These are phyloP conservation scores for Gracilariopsis chorda DNA, from an alignment of 23 red algal species.

Conservation along the genomic window DNA sequence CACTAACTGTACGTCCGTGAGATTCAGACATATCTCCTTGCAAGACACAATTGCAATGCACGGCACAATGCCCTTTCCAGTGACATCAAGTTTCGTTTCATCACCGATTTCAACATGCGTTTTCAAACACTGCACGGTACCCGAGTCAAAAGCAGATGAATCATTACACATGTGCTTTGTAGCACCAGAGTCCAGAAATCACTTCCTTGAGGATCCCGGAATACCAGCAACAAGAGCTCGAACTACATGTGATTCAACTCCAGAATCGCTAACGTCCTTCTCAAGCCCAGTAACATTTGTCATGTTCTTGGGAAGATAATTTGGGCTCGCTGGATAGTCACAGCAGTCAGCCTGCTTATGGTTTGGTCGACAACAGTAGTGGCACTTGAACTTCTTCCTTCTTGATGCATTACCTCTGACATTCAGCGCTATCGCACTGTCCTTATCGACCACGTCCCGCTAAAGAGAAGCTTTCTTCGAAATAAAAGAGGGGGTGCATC, in stretches of 20 bases:
- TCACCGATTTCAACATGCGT: slow-evolving; percentile 3
- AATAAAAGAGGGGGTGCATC: no score
- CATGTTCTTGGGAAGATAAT: not conserved
- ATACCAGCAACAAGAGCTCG: not conserved
- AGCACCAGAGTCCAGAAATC: slow-evolving; percentile 41
- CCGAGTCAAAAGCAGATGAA: not conserved
- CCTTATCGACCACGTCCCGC: no score
- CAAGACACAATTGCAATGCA: no score
- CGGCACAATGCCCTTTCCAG: no score
- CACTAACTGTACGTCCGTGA: no score
- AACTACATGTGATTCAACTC: not conserved
- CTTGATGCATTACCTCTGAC: no score
- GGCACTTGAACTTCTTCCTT: no score
- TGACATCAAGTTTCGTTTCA: not conserved
- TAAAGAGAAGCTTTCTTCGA: no score
- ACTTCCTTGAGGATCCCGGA: not conserved
- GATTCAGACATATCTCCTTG: no score
- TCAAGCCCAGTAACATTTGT: not conserved
- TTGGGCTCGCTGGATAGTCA: slow-evolving; percentile 18
- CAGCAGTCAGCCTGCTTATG: slow-evolving; percentile 37
- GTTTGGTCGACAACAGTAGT: no score
- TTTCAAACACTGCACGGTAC: no score
- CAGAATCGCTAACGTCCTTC: not conserved
- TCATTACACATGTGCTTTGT: slow-evolving; percentile 18
- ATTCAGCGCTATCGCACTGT: no score